Percentiles rank a stretch among this genome's conserved stretches.
These are phyloP conservation scores for Penicillium bialowiezense DNA, from an alignment of 495 filamentous ascomycete species.

Conservation along the genomic window DNA sequence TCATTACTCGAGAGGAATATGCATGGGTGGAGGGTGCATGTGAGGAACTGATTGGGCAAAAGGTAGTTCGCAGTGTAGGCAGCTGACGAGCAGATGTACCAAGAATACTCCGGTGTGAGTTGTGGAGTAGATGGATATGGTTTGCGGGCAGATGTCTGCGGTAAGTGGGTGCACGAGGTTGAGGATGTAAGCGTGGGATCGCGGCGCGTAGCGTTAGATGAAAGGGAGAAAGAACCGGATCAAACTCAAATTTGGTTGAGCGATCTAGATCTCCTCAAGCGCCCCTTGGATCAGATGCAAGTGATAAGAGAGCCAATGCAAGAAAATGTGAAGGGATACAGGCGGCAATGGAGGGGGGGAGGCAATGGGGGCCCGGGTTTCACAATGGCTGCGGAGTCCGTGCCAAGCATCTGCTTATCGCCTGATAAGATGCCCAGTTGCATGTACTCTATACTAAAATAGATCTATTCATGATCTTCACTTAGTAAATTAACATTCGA, in stretches of 20 bases:
- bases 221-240: neutral
- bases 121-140: neutral
- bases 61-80: too few relatives aligned
- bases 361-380: constrained; percentile 23
- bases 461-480: too few relatives aligned
- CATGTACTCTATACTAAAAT: too few relatives aligned
- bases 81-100: too few relatives aligned
- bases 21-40: constrained; percentile 15
- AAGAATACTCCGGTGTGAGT: too few relatives aligned
- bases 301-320: constrained; percentile 5
- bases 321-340: constrained; percentile 13
- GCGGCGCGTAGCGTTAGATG: neutral
- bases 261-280: constrained; percentile 3
- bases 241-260: neutral
- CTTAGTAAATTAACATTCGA: too few relatives aligned
- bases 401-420: constrained; percentile 26
- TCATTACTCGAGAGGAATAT: constrained; percentile 17
- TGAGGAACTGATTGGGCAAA: constrained; percentile 1
- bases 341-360: constrained; percentile 25
- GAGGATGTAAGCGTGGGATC: neutral
- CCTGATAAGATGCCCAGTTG: constrained; percentile 23
- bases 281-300: constrained; percentile 10
- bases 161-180: neutral
- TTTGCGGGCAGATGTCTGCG: neutral
- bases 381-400: constrained; percentile 21